Percentiles rank a stretch among this genome's conserved stretches.
Evolutionary conservation across 2,329 filamentous ascomycete species (phyloP).

Genomic region (Neurospora crassa): DNA sequence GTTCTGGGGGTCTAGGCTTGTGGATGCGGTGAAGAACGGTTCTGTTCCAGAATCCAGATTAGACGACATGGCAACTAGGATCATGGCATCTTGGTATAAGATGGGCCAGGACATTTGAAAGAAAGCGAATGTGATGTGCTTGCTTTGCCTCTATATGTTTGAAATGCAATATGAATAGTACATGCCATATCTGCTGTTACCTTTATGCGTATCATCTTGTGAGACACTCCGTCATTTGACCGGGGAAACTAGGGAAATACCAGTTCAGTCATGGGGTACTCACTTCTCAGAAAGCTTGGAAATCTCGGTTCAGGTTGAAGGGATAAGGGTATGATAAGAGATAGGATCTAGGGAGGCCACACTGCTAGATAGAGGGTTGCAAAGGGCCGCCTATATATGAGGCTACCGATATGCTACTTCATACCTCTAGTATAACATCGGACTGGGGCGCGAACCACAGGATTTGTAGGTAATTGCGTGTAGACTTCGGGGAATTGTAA

Average conservation of each 20-base stretch:
- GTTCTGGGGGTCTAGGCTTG: constrained; percentile 44
- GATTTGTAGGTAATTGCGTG: background rate
- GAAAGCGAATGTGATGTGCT: background rate
- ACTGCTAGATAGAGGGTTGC: background rate
- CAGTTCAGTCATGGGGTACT: background rate
- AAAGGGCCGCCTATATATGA: background rate
- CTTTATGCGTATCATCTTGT: background rate
- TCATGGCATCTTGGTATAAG: constrained; percentile 47
- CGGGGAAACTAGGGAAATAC: background rate
- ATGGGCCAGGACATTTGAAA: constrained; percentile 42
- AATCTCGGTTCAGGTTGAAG: background rate
- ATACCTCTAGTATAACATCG: background rate
- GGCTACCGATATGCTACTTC: background rate
- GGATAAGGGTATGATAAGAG: background rate
- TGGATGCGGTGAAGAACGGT: constrained; percentile 49
- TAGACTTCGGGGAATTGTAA: background rate
- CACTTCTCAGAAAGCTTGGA: background rate
- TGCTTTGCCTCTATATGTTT: background rate
- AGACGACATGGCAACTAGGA: constrained; percentile 49
- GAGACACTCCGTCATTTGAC: background rate
- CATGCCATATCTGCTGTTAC: background rate
- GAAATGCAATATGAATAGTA: background rate
- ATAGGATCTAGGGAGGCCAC: background rate
- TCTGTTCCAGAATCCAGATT: constrained; percentile 45
- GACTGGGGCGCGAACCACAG: background rate